A percentile compares a stretch with the other conserved stretches of the same genome.
phyloP scores from a whole-genome alignment of 768 basidiomycete genomes.

The Cyathus striatus region DNA sequence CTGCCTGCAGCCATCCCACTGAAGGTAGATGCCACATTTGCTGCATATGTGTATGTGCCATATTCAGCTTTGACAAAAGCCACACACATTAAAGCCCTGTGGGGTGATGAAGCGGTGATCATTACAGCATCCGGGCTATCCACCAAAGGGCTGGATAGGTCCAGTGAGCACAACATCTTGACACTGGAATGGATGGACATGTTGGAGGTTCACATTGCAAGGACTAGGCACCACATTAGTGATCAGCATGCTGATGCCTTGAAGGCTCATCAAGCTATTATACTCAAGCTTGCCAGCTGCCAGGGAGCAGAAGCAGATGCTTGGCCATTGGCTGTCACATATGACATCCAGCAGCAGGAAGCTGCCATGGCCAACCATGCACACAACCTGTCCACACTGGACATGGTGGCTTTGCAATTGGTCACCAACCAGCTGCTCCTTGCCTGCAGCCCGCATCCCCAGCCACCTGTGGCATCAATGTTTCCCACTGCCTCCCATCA shows the following conservation, averaged over 20 bases:
- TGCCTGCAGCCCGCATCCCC: not conserved
- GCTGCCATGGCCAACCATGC: constrained; percentile 3
- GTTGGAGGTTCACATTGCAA: constrained; percentile 1
- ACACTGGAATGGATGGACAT: constrained; percentile 9
- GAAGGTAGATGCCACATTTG: constrained; percentile 11
- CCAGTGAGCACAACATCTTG: constrained; percentile 11
- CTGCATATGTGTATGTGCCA: constrained; percentile 12
- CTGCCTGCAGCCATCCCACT: constrained; percentile 12
- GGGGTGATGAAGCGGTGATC: constrained; percentile 12
- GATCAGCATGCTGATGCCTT: constrained; percentile 7
- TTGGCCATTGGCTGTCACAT: constrained; percentile 12
- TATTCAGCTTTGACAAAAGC: constrained; percentile 12
- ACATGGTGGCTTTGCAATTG: constrained; percentile 3
- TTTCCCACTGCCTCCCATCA: not conserved
- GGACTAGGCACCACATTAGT: constrained; percentile 9
- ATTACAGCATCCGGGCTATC: constrained; percentile 5
- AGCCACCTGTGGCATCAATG: constrained; percentile 1
- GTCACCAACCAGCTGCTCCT: constrained; percentile 2
- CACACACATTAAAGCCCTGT: constrained; percentile 7
- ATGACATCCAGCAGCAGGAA: constrained; percentile 16
- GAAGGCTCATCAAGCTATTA: constrained; percentile 6
- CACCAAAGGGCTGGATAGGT: constrained; percentile 11
- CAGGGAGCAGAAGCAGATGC: too few species aligned
- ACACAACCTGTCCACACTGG: constrained; percentile 12
- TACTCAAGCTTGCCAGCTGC: not conserved